Conservation (phyloP, 129 eudicot genomes). For the Deinandra increscens region DNA sequence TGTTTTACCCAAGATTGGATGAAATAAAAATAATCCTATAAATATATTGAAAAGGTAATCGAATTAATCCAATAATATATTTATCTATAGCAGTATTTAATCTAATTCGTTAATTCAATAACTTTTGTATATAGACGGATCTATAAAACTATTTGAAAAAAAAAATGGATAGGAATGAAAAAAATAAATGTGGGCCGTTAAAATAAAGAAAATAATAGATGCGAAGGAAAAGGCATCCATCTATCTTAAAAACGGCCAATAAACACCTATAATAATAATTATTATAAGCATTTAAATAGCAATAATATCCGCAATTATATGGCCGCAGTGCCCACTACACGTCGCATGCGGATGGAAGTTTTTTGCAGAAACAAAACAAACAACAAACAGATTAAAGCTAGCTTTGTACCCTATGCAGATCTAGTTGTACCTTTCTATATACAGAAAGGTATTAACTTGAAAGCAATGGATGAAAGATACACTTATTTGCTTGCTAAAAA, state of each 20-base stretch:
- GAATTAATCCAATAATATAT: background rate
- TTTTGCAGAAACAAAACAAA: slow-evolving; percentile 30
- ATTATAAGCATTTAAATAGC: slow-evolving; percentile 15
- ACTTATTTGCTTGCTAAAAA: slow-evolving; percentile 3
- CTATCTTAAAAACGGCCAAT: slow-evolving; percentile 19
- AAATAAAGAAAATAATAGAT: slow-evolving; percentile 20
- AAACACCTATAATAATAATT: slow-evolving; percentile 10
- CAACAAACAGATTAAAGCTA: background rate
- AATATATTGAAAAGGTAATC: background rate
- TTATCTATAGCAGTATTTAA: no score
- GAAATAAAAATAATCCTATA: no score
- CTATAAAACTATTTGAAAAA: no score
- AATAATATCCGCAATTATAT: slow-evolving; percentile 40
- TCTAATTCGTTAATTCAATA: no score
- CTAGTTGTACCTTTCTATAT: slow-evolving; percentile 20
- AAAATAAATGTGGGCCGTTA: slow-evolving; percentile 22
- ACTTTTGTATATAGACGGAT: no score
- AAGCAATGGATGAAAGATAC: background rate
- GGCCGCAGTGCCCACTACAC: slow-evolving; percentile 52
- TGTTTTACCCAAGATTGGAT: no score
- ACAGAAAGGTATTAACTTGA: background rate
- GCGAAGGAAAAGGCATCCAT: background rate
- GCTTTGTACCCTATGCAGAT: slow-evolving; percentile 17
- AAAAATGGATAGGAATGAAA: background rate
- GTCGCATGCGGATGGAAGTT: slow-evolving; percentile 58